Evolutionary conservation across 1,284 basidiomycete species (phyloP), one percentile per base, ranked within the genome.

Genomic region (Ustilago bromivora): DNA sequence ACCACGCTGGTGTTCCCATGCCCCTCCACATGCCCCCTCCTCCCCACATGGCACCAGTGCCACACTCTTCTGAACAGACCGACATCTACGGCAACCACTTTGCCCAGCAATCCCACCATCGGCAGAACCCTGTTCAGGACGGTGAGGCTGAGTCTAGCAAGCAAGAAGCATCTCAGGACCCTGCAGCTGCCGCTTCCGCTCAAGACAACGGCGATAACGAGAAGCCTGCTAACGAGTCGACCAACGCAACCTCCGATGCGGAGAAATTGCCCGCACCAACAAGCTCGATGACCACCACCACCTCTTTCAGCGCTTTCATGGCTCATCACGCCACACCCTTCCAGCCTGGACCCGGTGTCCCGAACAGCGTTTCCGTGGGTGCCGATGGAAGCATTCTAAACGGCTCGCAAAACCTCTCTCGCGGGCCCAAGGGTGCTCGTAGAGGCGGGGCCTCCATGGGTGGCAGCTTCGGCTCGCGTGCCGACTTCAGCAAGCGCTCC

Each of bases 261-360:
- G 65, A 53, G 15, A 75, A 59, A 57, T 47, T 56, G 34, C 51
- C 70, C 17, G 52, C 57, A 53, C 28, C 61, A 28, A n/a, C 58
- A 23, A 61, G 38, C 34, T 57, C 57, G 23, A 51, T 51, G 49
- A 75, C 55, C 57, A 79, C 41, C 51, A 74, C 60, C 71, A 81
- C 71, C 28, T 81, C 82, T 2, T 83, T 83, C 77, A 83, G 78
- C 61, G 76, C 81, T 3, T 82, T 83, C 69, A 77, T 83, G 58
- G 72, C 82, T 60, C 79, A 79, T 57, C 81, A 83, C 63, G 81
- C 81, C 15, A 63, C 79, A 23, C 78, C 82, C 19, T 84, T 84
- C 82, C 81, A 82, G 69, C 81, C 82, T 19, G 55, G 61, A 7
- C 71, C 69, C 4, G 63, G 56, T 28, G 63, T 52, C 36, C 66